Base-by-base conservation (phyloP, 495 filamentous ascomycete genomes). In the Cryomyces minteri region DNA sequence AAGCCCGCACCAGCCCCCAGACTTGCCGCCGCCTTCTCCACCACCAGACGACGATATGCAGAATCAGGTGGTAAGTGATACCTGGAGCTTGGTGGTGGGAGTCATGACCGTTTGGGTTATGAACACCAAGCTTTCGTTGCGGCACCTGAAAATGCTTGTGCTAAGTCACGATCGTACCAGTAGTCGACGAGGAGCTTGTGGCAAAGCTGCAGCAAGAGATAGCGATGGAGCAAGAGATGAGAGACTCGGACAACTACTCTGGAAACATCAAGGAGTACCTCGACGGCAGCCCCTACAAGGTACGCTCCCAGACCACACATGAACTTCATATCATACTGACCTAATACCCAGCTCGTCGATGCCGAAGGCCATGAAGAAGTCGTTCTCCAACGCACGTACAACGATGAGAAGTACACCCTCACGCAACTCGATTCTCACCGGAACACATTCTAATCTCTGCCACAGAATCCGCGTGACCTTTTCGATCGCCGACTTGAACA, bases 401-500 rank as follows among this genome's bases (percentile, higher is more conserved):
- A 80, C 56, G 78, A 88, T 56, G 90, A 99, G 68, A 83, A 74
- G 84, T 92, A 65, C 62, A 77, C 28, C n/a, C 8, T 31, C 31
- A 43, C 34, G 25, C 25, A n/a, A 42, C 30, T 6, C 44, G 43
- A 54, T 61, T 5, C 10, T 5, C 4, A 18, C 40, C 6, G 5
- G 9, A 9, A 30, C 37, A 58, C 50, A 5, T 38, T 40, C 4
- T 39, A 31, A 29, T 29, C 29, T 43, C 29, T 12, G 7, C 36
- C 6, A n/a, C 50, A 94, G 85, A 51, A 93, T 99, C 68, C 79
- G 78, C 47, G 74, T 96, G 51, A 77, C 78, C 50, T 98, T 98
- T 71, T 90, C 87, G 51, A 87, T 94, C 58, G 77, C 83, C 52
- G 92, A 95, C 61, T 72, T 99, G 40, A 78, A 82, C 65, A 74